Percentiles rank a stretch among this genome's conserved stretches.
Conservation (phyloP, 106 monocot genomes). For the Xerophyta viscosa region DNA sequence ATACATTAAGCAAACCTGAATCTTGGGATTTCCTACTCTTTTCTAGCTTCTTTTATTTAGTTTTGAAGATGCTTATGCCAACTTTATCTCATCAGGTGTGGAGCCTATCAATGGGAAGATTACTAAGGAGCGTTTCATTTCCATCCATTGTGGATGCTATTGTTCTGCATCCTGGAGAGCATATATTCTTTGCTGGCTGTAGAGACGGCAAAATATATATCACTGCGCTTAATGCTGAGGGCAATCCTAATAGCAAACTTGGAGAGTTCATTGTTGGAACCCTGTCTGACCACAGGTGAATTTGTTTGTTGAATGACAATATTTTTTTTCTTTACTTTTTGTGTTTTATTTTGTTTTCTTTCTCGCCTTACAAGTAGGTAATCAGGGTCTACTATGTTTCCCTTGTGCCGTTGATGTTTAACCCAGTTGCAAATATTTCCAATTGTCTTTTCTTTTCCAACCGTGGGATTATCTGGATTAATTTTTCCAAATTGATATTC, state of each 20-base stretch:
- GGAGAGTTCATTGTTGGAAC: slow-evolving; percentile 47
- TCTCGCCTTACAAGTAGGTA: not conserved
- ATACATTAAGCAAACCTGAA: too few relatives aligned
- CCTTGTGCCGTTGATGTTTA: too few relatives aligned
- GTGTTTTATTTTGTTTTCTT: not conserved
- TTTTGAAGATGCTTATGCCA: too few relatives aligned
- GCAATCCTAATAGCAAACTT: slow-evolving; percentile 25
- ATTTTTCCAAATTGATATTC: slow-evolving; percentile 4
- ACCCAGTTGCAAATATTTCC: too few relatives aligned
- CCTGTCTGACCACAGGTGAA: slow-evolving; percentile 59
- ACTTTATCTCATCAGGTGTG: slow-evolving; percentile 45
- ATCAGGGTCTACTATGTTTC: too few relatives aligned
- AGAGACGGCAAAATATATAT: slow-evolving; percentile 91
- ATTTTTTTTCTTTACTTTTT: not conserved
- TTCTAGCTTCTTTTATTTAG: not conserved
- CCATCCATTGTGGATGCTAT: slow-evolving; percentile 57
- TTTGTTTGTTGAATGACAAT: slow-evolving; percentile 1
- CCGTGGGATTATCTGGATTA: not conserved
- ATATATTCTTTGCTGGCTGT: slow-evolving; percentile 75
- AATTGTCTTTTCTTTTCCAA: too few relatives aligned
- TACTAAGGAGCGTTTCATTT: slow-evolving; percentile 59
- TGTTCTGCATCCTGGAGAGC: slow-evolving; percentile 65
- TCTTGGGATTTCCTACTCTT: too few relatives aligned
- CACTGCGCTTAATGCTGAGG: slow-evolving; percentile 60
- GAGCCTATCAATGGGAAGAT: slow-evolving; percentile 69